Evolutionary conservation across 2,329 filamentous ascomycete species (phyloP).

Genomic region (Myriosclerotinia duriaeana): DNA sequence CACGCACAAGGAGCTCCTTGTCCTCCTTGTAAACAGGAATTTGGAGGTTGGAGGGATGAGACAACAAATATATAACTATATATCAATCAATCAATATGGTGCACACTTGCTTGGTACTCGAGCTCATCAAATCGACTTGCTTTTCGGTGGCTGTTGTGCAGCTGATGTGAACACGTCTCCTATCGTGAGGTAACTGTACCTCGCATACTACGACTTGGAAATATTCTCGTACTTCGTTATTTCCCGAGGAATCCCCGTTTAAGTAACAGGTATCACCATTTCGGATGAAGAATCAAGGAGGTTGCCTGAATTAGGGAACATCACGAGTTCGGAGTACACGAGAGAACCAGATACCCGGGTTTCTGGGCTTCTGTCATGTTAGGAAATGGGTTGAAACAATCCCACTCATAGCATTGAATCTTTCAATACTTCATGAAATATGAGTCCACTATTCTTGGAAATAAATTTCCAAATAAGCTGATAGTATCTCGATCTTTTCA

Average conservation of each 20-base stretch:
- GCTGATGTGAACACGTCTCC: background rate
- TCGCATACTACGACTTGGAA: background rate
- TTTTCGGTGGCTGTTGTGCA: constrained; percentile 1
- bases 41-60: background rate
- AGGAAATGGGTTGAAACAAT: background rate
- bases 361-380: background rate
- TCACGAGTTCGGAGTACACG: background rate
- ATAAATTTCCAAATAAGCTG: background rate
- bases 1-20: background rate
- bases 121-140: background rate
- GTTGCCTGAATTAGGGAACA: background rate
- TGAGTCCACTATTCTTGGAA: background rate
- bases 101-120: background rate
- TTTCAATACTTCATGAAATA: background rate
- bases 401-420: background rate
- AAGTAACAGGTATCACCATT: background rate
- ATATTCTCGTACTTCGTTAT: background rate
- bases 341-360: background rate
- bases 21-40: background rate
- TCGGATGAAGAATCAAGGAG: background rate
- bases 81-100: background rate
- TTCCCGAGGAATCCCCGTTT: background rate
- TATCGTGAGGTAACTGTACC: background rate
- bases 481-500: background rate
- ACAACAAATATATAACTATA: background rate